These are phyloP conservation scores for Boletus rufocinnamomeus DNA, from an alignment of 768 basidiomycete species.

Conservation along the genomic window DNA sequence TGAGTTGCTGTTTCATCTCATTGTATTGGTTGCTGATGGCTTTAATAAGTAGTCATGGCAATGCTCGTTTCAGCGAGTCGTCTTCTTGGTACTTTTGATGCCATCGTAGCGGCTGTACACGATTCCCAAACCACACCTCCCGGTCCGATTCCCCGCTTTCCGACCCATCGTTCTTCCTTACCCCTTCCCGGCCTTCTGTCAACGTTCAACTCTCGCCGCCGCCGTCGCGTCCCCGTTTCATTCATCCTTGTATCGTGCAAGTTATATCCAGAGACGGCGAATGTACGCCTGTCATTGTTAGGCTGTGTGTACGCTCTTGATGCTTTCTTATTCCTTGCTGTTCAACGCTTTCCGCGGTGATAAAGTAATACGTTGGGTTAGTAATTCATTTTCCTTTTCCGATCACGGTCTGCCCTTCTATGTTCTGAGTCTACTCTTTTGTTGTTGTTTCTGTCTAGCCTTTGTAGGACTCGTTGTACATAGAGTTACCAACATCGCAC, in stretches of 20 bases:
- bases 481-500: neutral
- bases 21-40: neutral
- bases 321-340: constrained; percentile 15
- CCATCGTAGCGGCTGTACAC: neutral
- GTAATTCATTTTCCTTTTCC: neutral
- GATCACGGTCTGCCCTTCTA: constrained; percentile 3
- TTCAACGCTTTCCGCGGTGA: constrained; percentile 1
- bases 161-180: neutral
- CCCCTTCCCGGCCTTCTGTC: neutral
- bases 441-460: constrained; percentile 9
- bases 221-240: neutral
- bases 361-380: constrained; percentile 7
- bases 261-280: constrained; percentile 14
- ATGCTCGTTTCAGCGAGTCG: neutral
- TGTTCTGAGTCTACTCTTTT: constrained; percentile 3
- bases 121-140: neutral
- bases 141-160: neutral
- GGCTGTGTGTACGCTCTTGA: constrained; percentile 18
- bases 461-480: constrained; percentile 12
- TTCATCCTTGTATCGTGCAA: constrained; percentile 10
- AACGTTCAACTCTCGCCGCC: neutral
- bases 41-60: neutral
- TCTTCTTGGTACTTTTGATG: neutral
- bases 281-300: constrained; percentile 22
- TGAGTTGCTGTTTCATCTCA: neutral